These are phyloP conservation scores for Apiospora malaysiana DNA, from an alignment of 2,329 filamentous ascomycete genomes.

Conservation along the genomic window DNA sequence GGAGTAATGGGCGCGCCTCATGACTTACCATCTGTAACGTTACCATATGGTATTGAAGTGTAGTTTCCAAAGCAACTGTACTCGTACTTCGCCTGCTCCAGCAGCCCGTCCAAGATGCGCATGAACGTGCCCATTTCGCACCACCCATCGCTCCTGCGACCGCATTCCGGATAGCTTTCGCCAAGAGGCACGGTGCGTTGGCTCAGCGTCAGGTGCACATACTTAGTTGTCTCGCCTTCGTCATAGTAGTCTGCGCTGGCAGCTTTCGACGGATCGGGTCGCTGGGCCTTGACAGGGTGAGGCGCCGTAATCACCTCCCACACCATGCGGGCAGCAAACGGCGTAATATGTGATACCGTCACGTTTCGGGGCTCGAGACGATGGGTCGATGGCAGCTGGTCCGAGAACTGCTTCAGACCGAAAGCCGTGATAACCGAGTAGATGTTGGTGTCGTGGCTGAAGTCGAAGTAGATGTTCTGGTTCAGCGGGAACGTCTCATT, in stretches of 20 bases:
- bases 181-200: slow-evolving; percentile 76
- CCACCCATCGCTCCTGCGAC: slow-evolving; percentile 72
- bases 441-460: slow-evolving; percentile 79
- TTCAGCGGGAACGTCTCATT: slow-evolving; percentile 74
- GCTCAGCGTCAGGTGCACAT: slow-evolving; percentile 77
- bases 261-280: slow-evolving; percentile 34
- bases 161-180: slow-evolving; percentile 67
- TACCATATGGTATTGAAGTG: slow-evolving; percentile 8
- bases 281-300: slow-evolving; percentile 61
- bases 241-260: slow-evolving; percentile 48
- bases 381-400: slow-evolving; percentile 59
- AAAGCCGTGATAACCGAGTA: slow-evolving; percentile 74
- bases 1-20: too few species aligned
- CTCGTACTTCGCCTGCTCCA: slow-evolving; percentile 65
- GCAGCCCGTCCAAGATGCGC: slow-evolving; percentile 63
- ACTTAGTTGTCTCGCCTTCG: slow-evolving; percentile 59
- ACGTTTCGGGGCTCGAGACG: slow-evolving; percentile 66
- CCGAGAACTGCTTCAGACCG: slow-evolving; percentile 71
- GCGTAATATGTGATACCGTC: slow-evolving; percentile 70
- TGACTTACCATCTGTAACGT: slow-evolving; percentile 20
- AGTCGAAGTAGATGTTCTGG: slow-evolving; percentile 78
- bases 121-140: slow-evolving; percentile 75
- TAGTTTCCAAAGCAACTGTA: slow-evolving; percentile 71
- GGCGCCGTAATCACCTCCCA: slow-evolving; percentile 66
- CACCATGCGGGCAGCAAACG: slow-evolving; percentile 72